A percentile compares a stretch with the other conserved stretches of the same genome.
Conservation (phyloP, 257 asterid species). For the Knoxia roxburghii region DNA sequence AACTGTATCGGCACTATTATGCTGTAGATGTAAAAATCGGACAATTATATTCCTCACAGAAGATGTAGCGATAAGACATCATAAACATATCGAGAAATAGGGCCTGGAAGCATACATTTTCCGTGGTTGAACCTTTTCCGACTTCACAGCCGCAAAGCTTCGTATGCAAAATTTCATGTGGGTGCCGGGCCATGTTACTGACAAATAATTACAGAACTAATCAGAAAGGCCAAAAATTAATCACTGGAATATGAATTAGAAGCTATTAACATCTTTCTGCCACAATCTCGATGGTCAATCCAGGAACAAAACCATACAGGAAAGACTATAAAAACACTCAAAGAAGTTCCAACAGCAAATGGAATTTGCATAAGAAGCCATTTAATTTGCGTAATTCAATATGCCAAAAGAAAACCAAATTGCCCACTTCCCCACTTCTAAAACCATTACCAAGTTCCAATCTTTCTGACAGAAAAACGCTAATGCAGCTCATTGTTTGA, state of each 20-base stretch:
- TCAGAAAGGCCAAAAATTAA: not conserved
- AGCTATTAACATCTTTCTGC: not conserved
- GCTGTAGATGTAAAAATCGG: not conserved
- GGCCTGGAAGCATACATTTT: slow-evolving; percentile 51
- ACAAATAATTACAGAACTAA: slow-evolving; percentile 17
- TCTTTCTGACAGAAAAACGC: not conserved
- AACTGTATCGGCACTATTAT: not conserved
- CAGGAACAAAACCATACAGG: not conserved
- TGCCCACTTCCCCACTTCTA: not conserved
- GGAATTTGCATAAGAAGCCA: not conserved
- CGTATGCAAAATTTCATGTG: slow-evolving; percentile 29
- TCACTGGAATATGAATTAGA: not conserved
- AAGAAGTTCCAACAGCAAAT: not conserved
- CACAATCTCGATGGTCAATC: not conserved
- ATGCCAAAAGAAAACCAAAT: not conserved
- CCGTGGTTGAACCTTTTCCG: slow-evolving; percentile 48
- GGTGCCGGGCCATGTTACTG: slow-evolving; percentile 45
- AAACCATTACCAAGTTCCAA: not conserved
- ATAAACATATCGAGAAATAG: slow-evolving; percentile 8
- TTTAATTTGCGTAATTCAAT: not conserved
- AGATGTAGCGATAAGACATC: not conserved
- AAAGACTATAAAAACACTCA: not conserved
- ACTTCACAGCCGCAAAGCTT: slow-evolving; percentile 51
- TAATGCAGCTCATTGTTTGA: not conserved
- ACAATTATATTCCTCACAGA: no score